phyloP scores from a whole-genome alignment of 176 grass and related monocot genomes.

The Rhipidocladum racemiflorum region DNA sequence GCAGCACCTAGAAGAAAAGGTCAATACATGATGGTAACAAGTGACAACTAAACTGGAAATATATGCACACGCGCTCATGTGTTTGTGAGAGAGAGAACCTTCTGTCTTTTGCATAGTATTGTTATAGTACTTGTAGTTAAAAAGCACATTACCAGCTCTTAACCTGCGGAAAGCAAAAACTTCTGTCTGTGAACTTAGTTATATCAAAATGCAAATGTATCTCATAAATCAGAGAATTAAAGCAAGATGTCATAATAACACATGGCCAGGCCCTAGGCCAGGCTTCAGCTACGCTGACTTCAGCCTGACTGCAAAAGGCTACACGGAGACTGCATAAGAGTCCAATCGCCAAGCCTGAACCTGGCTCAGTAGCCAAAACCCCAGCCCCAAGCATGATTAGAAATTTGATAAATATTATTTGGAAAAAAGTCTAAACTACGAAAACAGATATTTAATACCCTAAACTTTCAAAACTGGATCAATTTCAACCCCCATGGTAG shows the following conservation, averaged over 20 bases:
- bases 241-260: neutral
- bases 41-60: constrained; percentile 1
- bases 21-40: neutral
- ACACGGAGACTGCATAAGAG: neutral
- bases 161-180: constrained; percentile 54
- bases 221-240: constrained; percentile 12
- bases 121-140: constrained; percentile 97
- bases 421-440: neutral
- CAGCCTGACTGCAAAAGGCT: neutral
- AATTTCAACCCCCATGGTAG: neutral
- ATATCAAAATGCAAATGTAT: constrained; percentile 24
- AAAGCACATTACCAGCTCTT: constrained; percentile 92
- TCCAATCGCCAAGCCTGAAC: neutral
- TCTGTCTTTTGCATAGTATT: constrained; percentile 89
- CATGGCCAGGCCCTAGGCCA: neutral
- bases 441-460: neutral
- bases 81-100: constrained; percentile 44
- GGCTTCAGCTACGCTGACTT: neutral
- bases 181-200: neutral
- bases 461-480: neutral
- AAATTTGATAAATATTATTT: constrained; percentile 4
- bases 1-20: neutral
- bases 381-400: neutral
- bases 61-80: neutral
- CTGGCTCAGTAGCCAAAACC: neutral